phyloP scores from a whole-genome alignment of 1,139 yeast genomes.

The Scheffersomyces parashehatae region DNA sequence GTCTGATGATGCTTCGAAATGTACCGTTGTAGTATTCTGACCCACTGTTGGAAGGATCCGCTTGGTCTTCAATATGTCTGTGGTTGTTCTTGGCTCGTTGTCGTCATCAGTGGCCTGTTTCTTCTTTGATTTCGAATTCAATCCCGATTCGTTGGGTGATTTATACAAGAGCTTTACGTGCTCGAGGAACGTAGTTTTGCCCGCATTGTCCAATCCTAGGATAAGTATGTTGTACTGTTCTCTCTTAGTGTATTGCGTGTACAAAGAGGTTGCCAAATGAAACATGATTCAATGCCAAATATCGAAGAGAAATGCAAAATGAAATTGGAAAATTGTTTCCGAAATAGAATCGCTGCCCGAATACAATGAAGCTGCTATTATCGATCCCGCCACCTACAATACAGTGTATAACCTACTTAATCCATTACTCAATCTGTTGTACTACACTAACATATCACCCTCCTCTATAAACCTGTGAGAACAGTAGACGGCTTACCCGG shows the following conservation, averaged over 20 bases:
- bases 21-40: constrained; percentile 45
- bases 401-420: too few relatives aligned
- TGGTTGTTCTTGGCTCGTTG: constrained; percentile 16
- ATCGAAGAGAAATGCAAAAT: background rate
- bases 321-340: background rate
- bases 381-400: too few relatives aligned
- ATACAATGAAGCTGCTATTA: background rate
- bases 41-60: constrained; percentile 53
- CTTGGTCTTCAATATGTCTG: constrained; percentile 53
- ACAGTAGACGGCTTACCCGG: too few relatives aligned
- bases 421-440: too few relatives aligned
- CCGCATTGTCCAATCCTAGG: constrained; percentile 92
- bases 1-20: constrained; percentile 32
- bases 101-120: constrained; percentile 6
- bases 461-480: too few relatives aligned
- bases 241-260: constrained; percentile 48
- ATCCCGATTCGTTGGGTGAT: constrained; percentile 23
- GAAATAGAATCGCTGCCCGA: background rate
- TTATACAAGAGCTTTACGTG: constrained; percentile 44
- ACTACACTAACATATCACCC: too few relatives aligned
- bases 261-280: constrained; percentile 48
- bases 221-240: constrained; percentile 64
- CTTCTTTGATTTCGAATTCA: constrained; percentile 12
- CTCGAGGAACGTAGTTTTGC: constrained; percentile 79
- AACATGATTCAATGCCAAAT: constrained; percentile 28